Base-by-base conservation (phyloP, 2,329 filamentous ascomycete species). In the Zopfia rhizophila region DNA sequence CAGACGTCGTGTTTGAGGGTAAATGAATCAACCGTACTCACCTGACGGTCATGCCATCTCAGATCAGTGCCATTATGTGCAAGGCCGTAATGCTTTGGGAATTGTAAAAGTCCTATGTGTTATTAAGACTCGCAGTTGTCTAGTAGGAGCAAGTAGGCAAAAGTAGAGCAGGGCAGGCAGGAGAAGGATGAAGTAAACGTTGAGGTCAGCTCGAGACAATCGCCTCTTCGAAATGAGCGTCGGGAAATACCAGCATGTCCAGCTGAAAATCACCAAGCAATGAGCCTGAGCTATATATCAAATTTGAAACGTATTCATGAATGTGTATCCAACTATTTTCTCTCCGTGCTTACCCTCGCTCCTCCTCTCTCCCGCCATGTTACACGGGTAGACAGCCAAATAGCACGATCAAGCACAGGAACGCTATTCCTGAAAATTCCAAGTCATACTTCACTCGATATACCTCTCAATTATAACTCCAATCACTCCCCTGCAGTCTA, bases 21-120 rank as follows among this genome's bases (percentile, higher is more conserved):
- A n/a, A n/a, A n/a, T n/a, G n/a, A n/a, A n/a, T n/a, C n/a, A n/a
- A n/a, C n/a, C n/a, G n/a, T n/a, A n/a, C n/a, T 35, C 31, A 35
- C 31, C 31, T 16, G 31, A 35, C 31, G 31, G 14, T 35, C 31
- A 35, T 35, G 31, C 31, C 31, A 35, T 35, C 14, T 31, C 29
- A 10, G 31, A 35, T 21, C 31, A 35, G 28, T 35, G 29, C 21
- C 27, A n/a, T 28, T 27, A 36, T 12, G n/a, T 39, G 30, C 42
- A 18, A 45, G 19, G 17, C 22, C 35, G 27, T 32, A 17, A 33
- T 21, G 11, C 21, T 13, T n/a, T 18, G 37, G 38, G 8, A 11
- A n/a, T 7, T 13, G 12, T 16, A 21, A 18, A 13, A 10, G 5
- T 11, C 13, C 14, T 24, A 27, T 45, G 19, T 18, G 19, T 25